These are phyloP conservation scores for Lactarius quietus DNA, from an alignment of 768 basidiomycete genomes.

Conservation along the genomic window DNA sequence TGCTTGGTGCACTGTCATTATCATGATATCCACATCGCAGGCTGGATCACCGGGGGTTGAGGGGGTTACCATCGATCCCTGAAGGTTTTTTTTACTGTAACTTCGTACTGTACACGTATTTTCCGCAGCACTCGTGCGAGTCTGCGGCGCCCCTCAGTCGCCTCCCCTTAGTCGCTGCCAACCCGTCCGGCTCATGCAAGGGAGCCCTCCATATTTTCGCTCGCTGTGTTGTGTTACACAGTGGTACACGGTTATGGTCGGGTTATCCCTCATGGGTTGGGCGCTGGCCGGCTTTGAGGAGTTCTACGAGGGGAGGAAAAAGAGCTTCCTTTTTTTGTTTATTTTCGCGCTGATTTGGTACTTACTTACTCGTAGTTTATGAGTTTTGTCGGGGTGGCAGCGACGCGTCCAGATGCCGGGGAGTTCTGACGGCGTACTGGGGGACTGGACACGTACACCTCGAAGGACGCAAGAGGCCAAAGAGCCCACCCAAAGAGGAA, in stretches of 20 bases:
- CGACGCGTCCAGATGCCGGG: constrained; percentile 20
- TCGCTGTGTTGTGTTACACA: background rate
- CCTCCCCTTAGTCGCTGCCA: background rate
- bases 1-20: background rate
- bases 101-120: background rate
- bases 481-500: constrained; percentile 6
- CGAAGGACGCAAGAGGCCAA: constrained; percentile 13
- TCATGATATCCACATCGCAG: background rate
- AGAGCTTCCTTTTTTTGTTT: background rate
- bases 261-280: background rate
- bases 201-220: background rate
- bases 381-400: background rate
- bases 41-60: background rate
- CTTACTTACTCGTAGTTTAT: background rate
- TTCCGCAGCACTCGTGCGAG: background rate
- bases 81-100: background rate
- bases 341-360: background rate
- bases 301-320: background rate
- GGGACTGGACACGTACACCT: constrained; percentile 22
- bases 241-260: background rate
- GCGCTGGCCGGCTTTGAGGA: background rate
- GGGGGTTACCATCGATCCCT: background rate
- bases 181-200: background rate
- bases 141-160: background rate
- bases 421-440: constrained; percentile 19